phyloP scores from a whole-genome alignment of 2,329 filamentous ascomycete genomes.

The Rasamsonia emersonii region DNA sequence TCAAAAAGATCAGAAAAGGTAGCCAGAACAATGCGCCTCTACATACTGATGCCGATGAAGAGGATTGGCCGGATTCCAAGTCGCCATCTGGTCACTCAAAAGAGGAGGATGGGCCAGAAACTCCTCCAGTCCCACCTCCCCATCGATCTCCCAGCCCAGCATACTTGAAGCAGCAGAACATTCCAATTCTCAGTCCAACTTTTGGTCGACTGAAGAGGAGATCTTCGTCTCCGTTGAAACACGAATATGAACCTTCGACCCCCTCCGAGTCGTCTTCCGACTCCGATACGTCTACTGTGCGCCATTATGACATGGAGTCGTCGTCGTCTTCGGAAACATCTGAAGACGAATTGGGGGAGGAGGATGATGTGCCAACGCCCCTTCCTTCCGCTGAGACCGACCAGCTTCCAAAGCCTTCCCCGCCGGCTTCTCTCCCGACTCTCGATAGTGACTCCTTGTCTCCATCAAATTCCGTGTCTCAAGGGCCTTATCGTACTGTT shows the following conservation, averaged over 20 bases:
- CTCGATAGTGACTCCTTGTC: slow-evolving; percentile 55
- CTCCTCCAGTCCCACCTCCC: slow-evolving; percentile 36
- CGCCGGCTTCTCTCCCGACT: slow-evolving; percentile 24
- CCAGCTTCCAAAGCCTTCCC: slow-evolving; percentile 35
- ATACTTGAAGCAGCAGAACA: slow-evolving; percentile 34
- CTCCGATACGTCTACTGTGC: slow-evolving; percentile 49
- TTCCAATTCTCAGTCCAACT: slow-evolving; percentile 42
- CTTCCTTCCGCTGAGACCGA: slow-evolving; percentile 20
- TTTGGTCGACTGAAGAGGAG: slow-evolving; percentile 51
- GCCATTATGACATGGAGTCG: slow-evolving; percentile 38
- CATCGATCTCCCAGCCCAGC: slow-evolving; percentile 46
- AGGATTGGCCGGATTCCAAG: slow-evolving; percentile 21
- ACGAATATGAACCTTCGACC: slow-evolving; percentile 87
- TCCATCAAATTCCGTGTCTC: slow-evolving; percentile 75
- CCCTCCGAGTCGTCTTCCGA: slow-evolving; percentile 54
- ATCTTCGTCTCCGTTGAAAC: slow-evolving; percentile 87
- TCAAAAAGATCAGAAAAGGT: slow-evolving; percentile 33
- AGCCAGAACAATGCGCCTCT: slow-evolving; percentile 20
- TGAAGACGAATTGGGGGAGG: slow-evolving; percentile 48
- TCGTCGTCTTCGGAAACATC: slow-evolving; percentile 43
- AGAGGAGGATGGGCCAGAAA: slow-evolving; percentile 25
- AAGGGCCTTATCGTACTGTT: slow-evolving; percentile 56
- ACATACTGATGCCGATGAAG: slow-evolving; percentile 15
- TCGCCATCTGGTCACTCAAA: slow-evolving; percentile 18
- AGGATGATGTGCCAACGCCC: slow-evolving; percentile 34